Evolutionary conservation across 2,329 filamentous ascomycete genomes (phyloP), one percentile per base, ranked within the genome.

Genomic region (Diaporthe amygdali): DNA sequence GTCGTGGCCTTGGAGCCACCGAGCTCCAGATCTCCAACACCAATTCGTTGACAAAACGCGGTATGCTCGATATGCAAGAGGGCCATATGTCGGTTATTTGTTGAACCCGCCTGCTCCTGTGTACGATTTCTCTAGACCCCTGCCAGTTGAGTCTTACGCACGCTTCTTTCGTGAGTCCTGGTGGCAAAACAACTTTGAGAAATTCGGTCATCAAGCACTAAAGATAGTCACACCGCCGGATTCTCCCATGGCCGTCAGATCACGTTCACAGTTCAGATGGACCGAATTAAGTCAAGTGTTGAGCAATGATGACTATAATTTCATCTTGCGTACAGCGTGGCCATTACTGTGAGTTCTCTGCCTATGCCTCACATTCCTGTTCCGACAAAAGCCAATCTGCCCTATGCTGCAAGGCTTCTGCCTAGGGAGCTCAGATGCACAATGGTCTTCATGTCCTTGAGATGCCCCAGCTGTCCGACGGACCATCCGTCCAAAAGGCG

Each of bases 271-370:
- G n/a, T n/a, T n/a, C n/a, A n/a, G n/a, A n/a, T n/a, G n/a, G n/a
- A n/a, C 6, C 8, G 5, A 32, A 8, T 6, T 61, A 5, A 2
- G 5, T 12, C 17, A 2, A 5, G 56, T 46, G 41, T 5, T 61
- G 10, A 7, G 20, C 10, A 2, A 3, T 2, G 56, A 46, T 2
- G 39, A 61, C 32, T 46, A 5, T 17, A 1, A 9, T 2, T 32
- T 46, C 7, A 17, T 61, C 20, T 0, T 8, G 3, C 0, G 0
- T 0, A 6, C 9, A 15, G 56, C 20, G 2, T 1, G 1, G 0
- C 10, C 25, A 12, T 0, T 12, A 2, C 6, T 61, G 56, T 61
- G 39, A 61, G 56, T 61, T 30, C 2, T 9, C 22, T 22, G 25
- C 12, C 12, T 6, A n/a, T n/a, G n/a, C n/a, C n/a, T n/a, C n/a